Evolutionary conservation across 768 basidiomycete genomes (phyloP), one percentile per base, ranked within the genome.

Genomic region (Tulasnella sp.): DNA sequence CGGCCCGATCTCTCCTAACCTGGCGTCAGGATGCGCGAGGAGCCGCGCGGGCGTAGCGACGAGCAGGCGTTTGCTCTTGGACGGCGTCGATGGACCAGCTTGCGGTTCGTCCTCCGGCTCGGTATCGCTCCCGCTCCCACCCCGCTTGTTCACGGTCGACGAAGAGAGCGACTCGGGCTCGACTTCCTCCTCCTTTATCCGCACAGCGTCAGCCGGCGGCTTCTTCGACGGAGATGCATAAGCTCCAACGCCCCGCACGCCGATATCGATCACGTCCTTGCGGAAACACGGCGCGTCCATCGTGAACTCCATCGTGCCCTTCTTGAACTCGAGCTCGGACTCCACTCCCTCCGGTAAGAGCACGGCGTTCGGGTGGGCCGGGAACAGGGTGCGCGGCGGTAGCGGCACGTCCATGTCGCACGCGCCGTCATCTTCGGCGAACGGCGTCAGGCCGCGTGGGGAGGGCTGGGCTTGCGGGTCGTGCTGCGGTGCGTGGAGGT

Each of bases 41-140:
- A 69, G 64, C 31, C 64, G 9, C 11, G 64, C 64, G 31, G 64
- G 64, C 5, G 64, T 69, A 9, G 64, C 11, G 6, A 37, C 64
- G 16, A 28, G 64, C 4, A 37, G 28, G 11, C 64, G 12, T 54
- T 54, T 54, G 9, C 64, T 37, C 64, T 22, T 69, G 6, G 64
- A 37, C 5, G 64, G 28, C 24, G 64, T 31, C 28, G 64, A 69
- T 0, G 64, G 64, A 28, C 64, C 64, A 7, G 64, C 64, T 37
- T 69, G 31, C 16, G 28, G 31, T 69, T 69, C 64, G 16, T 69
- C 64, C 28, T 69, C 64, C n/a, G 64, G 64, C 12, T 69, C 64
- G 31, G 64, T 69, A 69, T 69, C 64, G 64, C 28, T 69, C 34
- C 64, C 64, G 28, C 64, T 69, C 31, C 64, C 64, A 69, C 64